Base-by-base conservation (phyloP, 1,139 yeast species). In the Yamadazyma diddensiae region DNA sequence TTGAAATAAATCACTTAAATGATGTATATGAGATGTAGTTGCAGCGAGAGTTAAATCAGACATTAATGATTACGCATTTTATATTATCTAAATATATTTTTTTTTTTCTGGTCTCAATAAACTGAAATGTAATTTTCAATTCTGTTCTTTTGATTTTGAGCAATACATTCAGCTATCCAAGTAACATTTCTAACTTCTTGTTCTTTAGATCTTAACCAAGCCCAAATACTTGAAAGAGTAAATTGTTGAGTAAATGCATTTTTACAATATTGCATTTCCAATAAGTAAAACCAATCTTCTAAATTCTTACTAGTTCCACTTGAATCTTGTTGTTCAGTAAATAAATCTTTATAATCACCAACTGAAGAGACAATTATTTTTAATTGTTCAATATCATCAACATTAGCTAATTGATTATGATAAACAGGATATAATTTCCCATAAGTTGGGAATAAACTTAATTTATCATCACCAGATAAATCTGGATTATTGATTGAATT, bases 81-180 rank as follows among this genome's bases (percentile, higher is more conserved):
- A 23, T 21, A 18, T 21, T 29, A 29, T 24, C 17, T n/a, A 6
- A 21, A 10, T 10, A 10, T 21, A 7, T 6, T 7, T 11, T 21
- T 21, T 10, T 7, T 7, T 11, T 10, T 11, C 17, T 24, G n/a
- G n/a, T n/a, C n/a, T 21, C 11, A 45, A 47, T 76, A 82, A 28
- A 82, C 92, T 30, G 88, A 68, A 37, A 83, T 83, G 55, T 83
- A 84, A 55, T 81, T 82, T 48, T 80, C 82, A 39, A 84, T 81
- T 62, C 88, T 77, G 52, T 80, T 85, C 61, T 82, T 82, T 67
- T 84, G 94, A 53, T 81, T 82, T 55, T 84, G 94, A 28, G 92
- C 90, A 61, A 83, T 83, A 66, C 99, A 94, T 65, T 94, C 99
- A 29, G 97, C 95, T 42, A 94, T 90, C 98, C 98, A 94, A 15